Conservation (phyloP, 116 monocot species). For the Papilionanthe hybrid region DNA sequence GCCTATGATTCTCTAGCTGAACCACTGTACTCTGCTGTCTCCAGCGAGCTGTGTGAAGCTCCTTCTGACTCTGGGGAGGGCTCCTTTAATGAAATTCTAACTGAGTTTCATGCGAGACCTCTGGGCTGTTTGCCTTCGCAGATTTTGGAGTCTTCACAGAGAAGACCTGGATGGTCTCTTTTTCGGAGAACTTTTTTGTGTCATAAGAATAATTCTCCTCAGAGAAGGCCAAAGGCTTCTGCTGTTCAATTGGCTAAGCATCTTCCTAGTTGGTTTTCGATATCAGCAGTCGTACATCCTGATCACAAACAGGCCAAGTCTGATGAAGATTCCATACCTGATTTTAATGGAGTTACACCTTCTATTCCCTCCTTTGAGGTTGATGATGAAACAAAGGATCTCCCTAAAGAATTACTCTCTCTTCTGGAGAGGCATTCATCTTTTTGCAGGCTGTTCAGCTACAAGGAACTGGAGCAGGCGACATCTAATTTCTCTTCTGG, state of each 20-base stretch:
- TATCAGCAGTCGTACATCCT: slow-evolving; percentile 28
- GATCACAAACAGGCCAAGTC: slow-evolving; percentile 26
- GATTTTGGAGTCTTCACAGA: slow-evolving; percentile 11
- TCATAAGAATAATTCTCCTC: slow-evolving; percentile 13
- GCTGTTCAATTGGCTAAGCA: slow-evolving; percentile 26
- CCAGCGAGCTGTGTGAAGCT: neutral
- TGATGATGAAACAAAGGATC: slow-evolving; percentile 7
- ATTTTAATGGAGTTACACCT: neutral
- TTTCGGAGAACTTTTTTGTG: slow-evolving; percentile 19
- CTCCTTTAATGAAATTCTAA: slow-evolving; percentile 4
- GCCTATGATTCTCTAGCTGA: neutral
- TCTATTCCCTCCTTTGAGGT: too few relatives aligned
- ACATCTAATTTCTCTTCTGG: slow-evolving; percentile 39
- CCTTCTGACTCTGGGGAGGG: neutral
- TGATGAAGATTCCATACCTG: neutral
- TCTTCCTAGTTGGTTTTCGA: slow-evolving; percentile 12
- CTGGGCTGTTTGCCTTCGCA: slow-evolving; percentile 1
- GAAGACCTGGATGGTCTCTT: slow-evolving; percentile 19
- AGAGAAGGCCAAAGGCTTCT: slow-evolving; percentile 18
- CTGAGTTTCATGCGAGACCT: neutral
- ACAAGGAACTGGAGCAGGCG: slow-evolving; percentile 27
- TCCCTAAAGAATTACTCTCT: slow-evolving; percentile 25
- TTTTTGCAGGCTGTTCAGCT: slow-evolving; percentile 37
- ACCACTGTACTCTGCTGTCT: neutral
- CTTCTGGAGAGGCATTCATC: slow-evolving; percentile 42